A percentile compares a stretch with the other conserved stretches of the same genome.
These are phyloP conservation scores for Salix dunnii DNA, from an alignment of 345 rosid species.

Conservation along the genomic window DNA sequence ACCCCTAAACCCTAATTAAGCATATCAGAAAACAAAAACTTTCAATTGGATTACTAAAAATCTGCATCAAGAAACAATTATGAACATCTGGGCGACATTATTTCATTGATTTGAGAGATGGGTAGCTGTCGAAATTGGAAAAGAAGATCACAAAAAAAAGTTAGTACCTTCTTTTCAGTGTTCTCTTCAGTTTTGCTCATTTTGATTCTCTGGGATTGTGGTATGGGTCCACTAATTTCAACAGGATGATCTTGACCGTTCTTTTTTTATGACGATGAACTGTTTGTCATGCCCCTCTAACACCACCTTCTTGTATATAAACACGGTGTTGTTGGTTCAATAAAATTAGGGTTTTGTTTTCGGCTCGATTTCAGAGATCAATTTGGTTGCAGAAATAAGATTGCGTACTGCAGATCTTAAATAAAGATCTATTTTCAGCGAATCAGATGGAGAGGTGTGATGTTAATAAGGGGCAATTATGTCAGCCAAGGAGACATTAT, in stretches of 20 bases:
- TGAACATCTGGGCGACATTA: conserved; percentile 1
- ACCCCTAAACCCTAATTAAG: background rate
- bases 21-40: conserved; percentile 4
- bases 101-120: conserved; percentile 3
- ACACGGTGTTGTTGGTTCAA: conserved; percentile 1
- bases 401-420: background rate
- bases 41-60: background rate
- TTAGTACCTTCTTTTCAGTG: conserved; percentile 37
- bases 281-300: conserved; percentile 26
- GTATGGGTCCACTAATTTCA: conserved; percentile 31
- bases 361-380: background rate
- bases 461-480: background rate
- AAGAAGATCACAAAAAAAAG: background rate
- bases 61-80: background rate
- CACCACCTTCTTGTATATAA: background rate
- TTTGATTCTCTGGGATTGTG: conserved; percentile 38
- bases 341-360: conserved; percentile 12
- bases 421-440: too few species aligned
- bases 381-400: background rate
- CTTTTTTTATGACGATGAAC: conserved; percentile 43
- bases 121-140: conserved; percentile 14
- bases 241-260: conserved; percentile 41
- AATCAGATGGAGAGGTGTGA: background rate
- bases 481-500: background rate
- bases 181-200: conserved; percentile 56